Evolutionary conservation across 1,139 yeast species (phyloP).

Genomic region (Diutina ranongensis): DNA sequence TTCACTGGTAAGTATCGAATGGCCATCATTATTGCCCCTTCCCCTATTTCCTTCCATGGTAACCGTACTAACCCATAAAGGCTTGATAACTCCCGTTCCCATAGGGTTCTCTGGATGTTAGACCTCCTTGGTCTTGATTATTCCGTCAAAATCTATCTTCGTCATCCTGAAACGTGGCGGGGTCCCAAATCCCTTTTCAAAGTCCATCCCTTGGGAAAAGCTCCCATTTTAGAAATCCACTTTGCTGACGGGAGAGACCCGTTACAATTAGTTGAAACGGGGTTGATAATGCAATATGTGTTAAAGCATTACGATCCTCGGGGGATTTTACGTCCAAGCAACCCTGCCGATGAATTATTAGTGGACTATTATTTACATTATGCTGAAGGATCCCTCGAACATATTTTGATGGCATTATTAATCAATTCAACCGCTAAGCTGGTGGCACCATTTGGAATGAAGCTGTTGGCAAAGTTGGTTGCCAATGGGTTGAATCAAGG

Average conservation of each 20-base stretch:
- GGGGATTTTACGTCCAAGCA: conserved; percentile 7
- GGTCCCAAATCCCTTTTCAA: conserved; percentile 34
- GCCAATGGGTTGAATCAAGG: conserved; percentile 11
- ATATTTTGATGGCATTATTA: conserved; percentile 10
- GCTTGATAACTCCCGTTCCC: conserved; percentile 44
- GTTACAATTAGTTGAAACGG: conserved; percentile 11
- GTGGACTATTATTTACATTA: conserved; percentile 12
- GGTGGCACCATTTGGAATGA: conserved; percentile 10
- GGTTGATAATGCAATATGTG: conserved; percentile 11
- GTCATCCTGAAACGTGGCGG: conserved; percentile 31
- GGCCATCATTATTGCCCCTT: not conserved
- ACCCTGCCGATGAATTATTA: conserved; percentile 9
- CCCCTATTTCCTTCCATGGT: conserved; percentile 6
- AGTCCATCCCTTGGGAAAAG: conserved; percentile 46
- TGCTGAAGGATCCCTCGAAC: conserved; percentile 12
- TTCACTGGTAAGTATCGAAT: conserved; percentile 12
- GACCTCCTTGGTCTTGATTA: conserved; percentile 42
- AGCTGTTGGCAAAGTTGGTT: conserved; percentile 10
- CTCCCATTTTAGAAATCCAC: conserved; percentile 41
- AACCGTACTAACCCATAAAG: conserved; percentile 11
- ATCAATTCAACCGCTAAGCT: conserved; percentile 11
- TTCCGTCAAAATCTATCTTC: conserved; percentile 36
- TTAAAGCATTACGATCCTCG: conserved; percentile 10
- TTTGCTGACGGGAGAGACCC: conserved; percentile 28
- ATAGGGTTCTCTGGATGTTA: conserved; percentile 42